These are phyloP conservation scores for Immersiella caudata DNA, from an alignment of 495 filamentous ascomycete genomes.

Conservation along the genomic window DNA sequence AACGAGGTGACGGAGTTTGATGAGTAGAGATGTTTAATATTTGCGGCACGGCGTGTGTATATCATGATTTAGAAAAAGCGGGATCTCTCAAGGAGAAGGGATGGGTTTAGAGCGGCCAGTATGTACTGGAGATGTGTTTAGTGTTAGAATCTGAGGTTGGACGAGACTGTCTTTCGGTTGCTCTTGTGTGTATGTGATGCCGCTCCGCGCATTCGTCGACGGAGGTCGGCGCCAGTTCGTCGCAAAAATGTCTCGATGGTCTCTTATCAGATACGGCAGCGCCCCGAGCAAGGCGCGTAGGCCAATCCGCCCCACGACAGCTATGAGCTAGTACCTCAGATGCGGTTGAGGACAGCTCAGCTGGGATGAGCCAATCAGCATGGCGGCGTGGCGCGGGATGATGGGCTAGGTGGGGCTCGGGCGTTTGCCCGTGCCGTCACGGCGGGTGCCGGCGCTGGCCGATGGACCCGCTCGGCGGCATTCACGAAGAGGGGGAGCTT, in stretches of 20 bases:
- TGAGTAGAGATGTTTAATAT: neutral
- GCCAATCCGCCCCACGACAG: conserved; percentile 8
- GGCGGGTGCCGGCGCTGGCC: conserved; percentile 27
- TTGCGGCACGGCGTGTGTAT: neutral
- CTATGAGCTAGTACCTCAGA: neutral
- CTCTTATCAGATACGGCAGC: neutral
- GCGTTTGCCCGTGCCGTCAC: conserved; percentile 8
- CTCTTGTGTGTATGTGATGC: neutral
- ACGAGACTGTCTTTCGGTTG: neutral
- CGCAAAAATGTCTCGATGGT: neutral
- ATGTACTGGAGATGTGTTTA: too few relatives aligned
- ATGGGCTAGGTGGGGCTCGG: neutral
- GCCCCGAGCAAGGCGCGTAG: neutral
- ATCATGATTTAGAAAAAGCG: conserved; percentile 13
- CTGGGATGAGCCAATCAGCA: conserved; percentile 9
- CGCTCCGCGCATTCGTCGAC: neutral
- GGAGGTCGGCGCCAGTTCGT: conserved; percentile 9
- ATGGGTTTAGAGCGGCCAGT: conserved; percentile 2
- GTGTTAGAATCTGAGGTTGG: neutral
- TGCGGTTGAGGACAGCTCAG: neutral
- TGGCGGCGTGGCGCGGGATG: conserved; percentile 14
- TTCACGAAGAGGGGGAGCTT: neutral
- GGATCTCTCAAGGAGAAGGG: neutral
- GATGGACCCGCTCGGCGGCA: conserved; percentile 17
- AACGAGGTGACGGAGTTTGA: neutral